These are phyloP conservation scores for Arxiozyma slooffiae DNA, from an alignment of 1,139 yeast species.

Conservation along the genomic window DNA sequence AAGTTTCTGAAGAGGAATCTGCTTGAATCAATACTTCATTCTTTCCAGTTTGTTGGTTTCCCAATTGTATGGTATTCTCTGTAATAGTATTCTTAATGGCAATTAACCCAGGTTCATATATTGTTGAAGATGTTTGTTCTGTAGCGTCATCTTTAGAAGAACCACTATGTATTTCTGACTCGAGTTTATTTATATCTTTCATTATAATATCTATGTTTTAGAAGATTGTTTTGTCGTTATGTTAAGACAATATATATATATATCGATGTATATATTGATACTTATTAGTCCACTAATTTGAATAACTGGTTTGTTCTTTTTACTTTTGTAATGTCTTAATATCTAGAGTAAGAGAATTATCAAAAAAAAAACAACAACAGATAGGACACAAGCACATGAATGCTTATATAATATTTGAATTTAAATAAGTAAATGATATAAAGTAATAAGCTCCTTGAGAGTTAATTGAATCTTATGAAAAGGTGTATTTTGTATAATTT, in stretches of 20 bases:
- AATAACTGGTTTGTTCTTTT: neutral
- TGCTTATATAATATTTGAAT: too few species aligned
- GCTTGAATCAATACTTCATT: conserved; percentile 6
- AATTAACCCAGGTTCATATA: neutral
- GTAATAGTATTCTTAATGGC: neutral
- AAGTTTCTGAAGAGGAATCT: conserved; percentile 6
- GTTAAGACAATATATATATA: too few species aligned
- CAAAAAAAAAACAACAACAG: too few species aligned
- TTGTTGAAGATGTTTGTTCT: too few species aligned
- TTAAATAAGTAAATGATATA: too few species aligned
- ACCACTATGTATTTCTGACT: neutral
- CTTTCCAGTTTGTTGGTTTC: neutral
- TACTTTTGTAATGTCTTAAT: neutral
- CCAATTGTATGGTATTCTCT: neutral
- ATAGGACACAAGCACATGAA: too few species aligned
- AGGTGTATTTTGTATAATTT: too few species aligned
- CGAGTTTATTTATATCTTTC: neutral
- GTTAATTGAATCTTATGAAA: too few species aligned
- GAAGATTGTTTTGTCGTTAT: too few species aligned
- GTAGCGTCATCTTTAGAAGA: neutral
- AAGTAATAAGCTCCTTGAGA: too few species aligned
- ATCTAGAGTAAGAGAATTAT: neutral
- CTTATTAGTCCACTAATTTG: neutral
- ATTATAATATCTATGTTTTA: too few species aligned
- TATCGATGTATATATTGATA: neutral